Base-by-base conservation (phyloP, 1,139 yeast genomes). In the Scheffersomyces lignicola region DNA sequence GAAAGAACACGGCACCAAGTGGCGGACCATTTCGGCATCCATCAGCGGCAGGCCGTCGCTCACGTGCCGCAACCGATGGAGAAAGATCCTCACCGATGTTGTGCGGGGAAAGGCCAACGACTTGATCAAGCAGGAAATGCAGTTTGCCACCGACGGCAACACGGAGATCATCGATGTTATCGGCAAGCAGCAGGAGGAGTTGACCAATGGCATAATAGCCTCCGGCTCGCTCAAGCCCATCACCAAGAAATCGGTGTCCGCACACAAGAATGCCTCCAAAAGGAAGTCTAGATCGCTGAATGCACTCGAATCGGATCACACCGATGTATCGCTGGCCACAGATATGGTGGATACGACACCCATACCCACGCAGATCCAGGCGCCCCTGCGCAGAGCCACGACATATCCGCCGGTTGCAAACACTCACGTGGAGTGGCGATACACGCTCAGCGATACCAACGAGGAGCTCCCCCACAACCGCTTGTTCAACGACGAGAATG, bases 1-100 rank as follows among this genome's bases (percentile, higher is more conserved):
- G 16, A 78, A 80, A 47, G 56, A 60, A 20, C 76, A 80, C 52
- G 97, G 97, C n/a, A 86, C 96, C 0, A 84, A 85, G 56, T 90
- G 97, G 97, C 74, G 95, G 47, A 79, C 84, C 1, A 84, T 90
- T 3, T 79, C 95, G 2, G 56, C 64, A 32, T 81, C 77, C 33
- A 78, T 90, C 69, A 73, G 76, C 29, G 85, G 92, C 32, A 66
- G 97, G 37, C 95, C 97, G 2, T 83, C 95, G 40, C 69, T 90
- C 38, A 88, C 96, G 0, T 89, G 97, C 54, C 69, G 97, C 42
- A 90, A 90, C 58, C 70, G 96, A 40, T 90, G 96, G 96, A 73
- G 97, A 46, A 87, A 86, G 52, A 75, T 90, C 30, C 83, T 85
- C 31, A 81, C 94, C 0, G 81, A 80, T 45, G 84, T 83, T 7